Evolutionary conservation across 768 basidiomycete species (phyloP), one percentile per base, ranked within the genome.

Genomic region (Suillus paluster): DNA sequence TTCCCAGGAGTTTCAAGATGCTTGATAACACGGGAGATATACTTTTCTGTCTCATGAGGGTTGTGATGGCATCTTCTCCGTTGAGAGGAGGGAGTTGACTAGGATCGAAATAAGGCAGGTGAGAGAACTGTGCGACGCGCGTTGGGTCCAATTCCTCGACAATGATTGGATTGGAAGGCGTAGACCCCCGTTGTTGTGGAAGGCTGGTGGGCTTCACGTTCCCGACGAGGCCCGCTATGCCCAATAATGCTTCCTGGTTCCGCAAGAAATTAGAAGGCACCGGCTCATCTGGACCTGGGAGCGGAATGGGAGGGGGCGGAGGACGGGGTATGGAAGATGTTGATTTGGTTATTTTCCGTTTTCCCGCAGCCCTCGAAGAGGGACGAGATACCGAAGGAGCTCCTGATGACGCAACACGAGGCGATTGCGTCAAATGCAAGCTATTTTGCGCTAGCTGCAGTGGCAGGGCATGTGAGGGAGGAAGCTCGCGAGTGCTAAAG

Each of bases 191-290:
- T 17, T 79, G 75, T 17, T 68, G 46, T 49, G 17, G 81, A 73
- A 25, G 87, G 78, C 41, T 80, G 78, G 84, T 77, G 27, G 90
- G 86, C 58, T 86, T 87, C 25, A 92, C 78, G 5, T 84, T 84
- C 42, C 83, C 86, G 21, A 93, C 85, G 45, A 89, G 75, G 39
- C 91, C 91, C 12, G 91, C 91, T 19, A 82, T 80, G 10, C 91
- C 91, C 9, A 93, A 80, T 3, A 93, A 77, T 1, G 87, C 86
- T 38, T 86, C 79, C 71, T 92, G 91, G 65, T 84, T 91, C 34
- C 91, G 87, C 56, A 93, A 75, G 60, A 91, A 90, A 71, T 91
- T 86, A 9, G 83, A 75, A 19, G 91, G 91, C 17, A 80, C 75
- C 1, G 87, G 88, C 45, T 79, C 82, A 54, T 83, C 79, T 25